Conservation (phyloP, 148 eudicot species). For the Cornus kousa region DNA sequence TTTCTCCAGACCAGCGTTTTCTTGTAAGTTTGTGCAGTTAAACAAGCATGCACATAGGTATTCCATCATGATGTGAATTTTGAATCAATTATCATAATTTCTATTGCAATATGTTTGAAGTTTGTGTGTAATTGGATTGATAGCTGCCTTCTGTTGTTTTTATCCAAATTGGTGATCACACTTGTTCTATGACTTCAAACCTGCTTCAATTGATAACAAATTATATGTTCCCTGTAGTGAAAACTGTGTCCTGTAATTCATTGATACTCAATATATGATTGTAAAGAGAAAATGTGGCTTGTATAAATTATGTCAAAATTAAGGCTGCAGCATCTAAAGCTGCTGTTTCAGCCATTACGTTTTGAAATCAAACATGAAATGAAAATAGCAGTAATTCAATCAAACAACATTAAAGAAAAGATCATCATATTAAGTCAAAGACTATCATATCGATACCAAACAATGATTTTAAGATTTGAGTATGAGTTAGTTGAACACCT, state of each 20-base stretch:
- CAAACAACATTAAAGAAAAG: neutral
- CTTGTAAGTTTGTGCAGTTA: slow-evolving; percentile 53
- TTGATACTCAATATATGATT: neutral
- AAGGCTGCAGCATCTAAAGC: neutral
- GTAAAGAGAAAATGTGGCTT: neutral
- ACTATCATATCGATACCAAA: neutral
- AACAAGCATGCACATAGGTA: neutral
- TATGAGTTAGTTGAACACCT: neutral
- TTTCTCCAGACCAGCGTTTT: slow-evolving; percentile 70
- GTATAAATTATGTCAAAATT: neutral
- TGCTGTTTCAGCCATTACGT: neutral
- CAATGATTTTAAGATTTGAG: neutral
- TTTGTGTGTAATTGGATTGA: neutral
- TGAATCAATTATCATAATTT: neutral
- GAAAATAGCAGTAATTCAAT: neutral
- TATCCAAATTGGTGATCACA: neutral
- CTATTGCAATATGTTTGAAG: too few relatives aligned
- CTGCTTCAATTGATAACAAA: neutral
- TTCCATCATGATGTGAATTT: neutral
- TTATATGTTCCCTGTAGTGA: neutral
- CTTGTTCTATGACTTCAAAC: neutral
- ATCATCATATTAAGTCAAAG: neutral
- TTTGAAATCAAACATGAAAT: neutral
- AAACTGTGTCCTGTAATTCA: neutral
- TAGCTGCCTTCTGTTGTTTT: too few relatives aligned